A percentile compares a stretch with the other conserved stretches of the same genome.
Conservation (phyloP, 768 basidiomycete species). For the Trametes coccinea region DNA sequence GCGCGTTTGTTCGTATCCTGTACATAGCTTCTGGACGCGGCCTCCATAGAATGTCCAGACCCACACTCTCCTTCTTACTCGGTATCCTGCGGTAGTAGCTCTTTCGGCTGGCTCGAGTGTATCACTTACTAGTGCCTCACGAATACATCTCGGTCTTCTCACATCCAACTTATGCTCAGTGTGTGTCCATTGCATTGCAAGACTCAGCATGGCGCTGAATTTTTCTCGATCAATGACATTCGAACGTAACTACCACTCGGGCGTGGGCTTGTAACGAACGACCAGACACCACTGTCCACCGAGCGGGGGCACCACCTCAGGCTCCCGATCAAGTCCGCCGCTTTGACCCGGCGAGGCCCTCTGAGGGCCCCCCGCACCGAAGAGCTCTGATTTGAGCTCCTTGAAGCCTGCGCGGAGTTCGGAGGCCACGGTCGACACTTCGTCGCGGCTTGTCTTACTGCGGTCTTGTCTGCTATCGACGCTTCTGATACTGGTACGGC, state of each 20-base stretch:
- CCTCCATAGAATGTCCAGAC: constrained; percentile 12
- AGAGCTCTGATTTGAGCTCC: not conserved
- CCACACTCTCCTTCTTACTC: constrained; percentile 9
- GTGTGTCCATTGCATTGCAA: too few species aligned
- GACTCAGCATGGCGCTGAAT: too few species aligned
- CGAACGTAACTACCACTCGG: not conserved
- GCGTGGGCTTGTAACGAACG: not conserved
- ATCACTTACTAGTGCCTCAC: not conserved
- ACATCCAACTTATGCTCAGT: too few species aligned
- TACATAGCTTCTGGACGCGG: constrained; percentile 15
- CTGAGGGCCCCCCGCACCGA: not conserved
- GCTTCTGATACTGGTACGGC: not conserved
- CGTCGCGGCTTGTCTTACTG: not conserved
- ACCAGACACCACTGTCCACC: not conserved
- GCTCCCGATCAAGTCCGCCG: not conserved
- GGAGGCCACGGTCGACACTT: not conserved
- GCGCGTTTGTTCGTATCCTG: constrained; percentile 12
- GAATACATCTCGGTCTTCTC: constrained; percentile 4
- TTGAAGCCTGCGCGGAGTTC: not conserved
- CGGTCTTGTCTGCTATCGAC: not conserved
- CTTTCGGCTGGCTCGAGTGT: constrained; percentile 16
- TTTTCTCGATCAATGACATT: too few species aligned
- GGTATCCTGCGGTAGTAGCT: not conserved
- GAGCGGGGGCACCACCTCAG: not conserved
- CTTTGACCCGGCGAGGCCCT: not conserved